Percentiles rank a stretch among this genome's conserved stretches.
Evolutionary conservation across 2,329 filamentous ascomycete species (phyloP).

Genomic region (Aspergillus aculeatus): DNA sequence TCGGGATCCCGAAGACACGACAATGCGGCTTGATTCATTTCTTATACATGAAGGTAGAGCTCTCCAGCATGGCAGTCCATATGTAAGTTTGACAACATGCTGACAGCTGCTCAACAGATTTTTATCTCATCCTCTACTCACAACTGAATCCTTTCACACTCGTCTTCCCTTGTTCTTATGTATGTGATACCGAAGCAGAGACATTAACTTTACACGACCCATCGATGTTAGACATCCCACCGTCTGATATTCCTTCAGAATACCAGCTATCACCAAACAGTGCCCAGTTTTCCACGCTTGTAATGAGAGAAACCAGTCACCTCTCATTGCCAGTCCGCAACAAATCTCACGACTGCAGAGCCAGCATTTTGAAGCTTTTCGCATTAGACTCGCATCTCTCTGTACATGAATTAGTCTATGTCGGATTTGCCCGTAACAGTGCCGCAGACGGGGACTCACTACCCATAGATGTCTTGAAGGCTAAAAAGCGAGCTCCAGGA

Average conservation of each 20-base stretch:
- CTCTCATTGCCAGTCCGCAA: slow-evolving; percentile 16
- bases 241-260: slow-evolving; percentile 11
- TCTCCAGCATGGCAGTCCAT: background rate
- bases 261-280: slow-evolving; percentile 7
- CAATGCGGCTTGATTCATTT: slow-evolving; percentile 43
- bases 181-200: slow-evolving; percentile 21
- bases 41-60: slow-evolving; percentile 33
- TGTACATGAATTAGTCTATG: slow-evolving; percentile 38
- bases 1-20: slow-evolving; percentile 53
- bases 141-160: slow-evolving; percentile 35
- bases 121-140: slow-evolving; percentile 44
- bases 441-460: slow-evolving; percentile 12
- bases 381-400: slow-evolving; percentile 32
- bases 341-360: slow-evolving; percentile 18
- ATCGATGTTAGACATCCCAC: slow-evolving; percentile 32
- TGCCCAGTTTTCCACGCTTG: slow-evolving; percentile 30
- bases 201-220: slow-evolving; percentile 33
- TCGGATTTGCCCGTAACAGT: slow-evolving; percentile 13
- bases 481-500: slow-evolving; percentile 21
- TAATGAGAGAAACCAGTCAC: slow-evolving; percentile 34
- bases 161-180: slow-evolving; percentile 32
- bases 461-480: slow-evolving; percentile 22
- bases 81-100: background rate
- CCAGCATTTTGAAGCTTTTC: slow-evolving; percentile 39
- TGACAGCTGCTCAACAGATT: slow-evolving; percentile 28